Evolutionary conservation across 805 yeast species (phyloP).

Genomic region (Millerozyma miso): DNA sequence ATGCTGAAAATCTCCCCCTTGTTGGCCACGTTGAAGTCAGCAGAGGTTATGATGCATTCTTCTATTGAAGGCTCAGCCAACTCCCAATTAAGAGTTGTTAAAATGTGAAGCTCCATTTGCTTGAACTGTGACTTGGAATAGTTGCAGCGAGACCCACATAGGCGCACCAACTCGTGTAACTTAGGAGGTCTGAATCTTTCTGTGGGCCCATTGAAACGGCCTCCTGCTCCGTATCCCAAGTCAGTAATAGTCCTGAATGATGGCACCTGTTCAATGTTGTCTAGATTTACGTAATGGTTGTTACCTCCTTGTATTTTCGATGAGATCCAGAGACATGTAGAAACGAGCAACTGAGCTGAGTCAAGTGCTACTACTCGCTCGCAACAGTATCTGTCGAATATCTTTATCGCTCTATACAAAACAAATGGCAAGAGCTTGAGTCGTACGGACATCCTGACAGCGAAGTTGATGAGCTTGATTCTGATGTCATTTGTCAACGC

Average conservation of each 20-base stretch:
- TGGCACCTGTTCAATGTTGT: slow-evolving; percentile 18
- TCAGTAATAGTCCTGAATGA: slow-evolving; percentile 31
- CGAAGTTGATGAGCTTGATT: slow-evolving; percentile 70
- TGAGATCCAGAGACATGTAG: slow-evolving; percentile 90
- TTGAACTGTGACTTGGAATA: slow-evolving; percentile 46
- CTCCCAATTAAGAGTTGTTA: slow-evolving; percentile 54
- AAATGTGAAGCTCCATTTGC: slow-evolving; percentile 57
- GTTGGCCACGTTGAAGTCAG: slow-evolving; percentile 30
- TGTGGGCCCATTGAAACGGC: slow-evolving; percentile 64
- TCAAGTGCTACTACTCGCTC: slow-evolving; percentile 78
- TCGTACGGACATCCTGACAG: slow-evolving; percentile 65
- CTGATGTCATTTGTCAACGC: slow-evolving; percentile 74
- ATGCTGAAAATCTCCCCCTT: slow-evolving; percentile 37
- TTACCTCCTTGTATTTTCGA: slow-evolving; percentile 80
- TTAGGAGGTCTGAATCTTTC: slow-evolving; percentile 74
- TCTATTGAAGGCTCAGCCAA: slow-evolving; percentile 56
- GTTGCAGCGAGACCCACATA: slow-evolving; percentile 62
- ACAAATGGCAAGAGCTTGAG: slow-evolving; percentile 65
- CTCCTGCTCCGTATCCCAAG: slow-evolving; percentile 48
- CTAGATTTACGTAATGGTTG: slow-evolving; percentile 55
- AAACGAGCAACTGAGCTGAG: slow-evolving; percentile 86
- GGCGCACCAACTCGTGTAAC: slow-evolving; percentile 61
- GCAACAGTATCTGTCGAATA: slow-evolving; percentile 89
- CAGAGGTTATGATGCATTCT: slow-evolving; percentile 27
- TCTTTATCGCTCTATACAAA: slow-evolving; percentile 61